Evolutionary conservation across 805 yeast genomes (phyloP).

Genomic region (Starmerella geochares): DNA sequence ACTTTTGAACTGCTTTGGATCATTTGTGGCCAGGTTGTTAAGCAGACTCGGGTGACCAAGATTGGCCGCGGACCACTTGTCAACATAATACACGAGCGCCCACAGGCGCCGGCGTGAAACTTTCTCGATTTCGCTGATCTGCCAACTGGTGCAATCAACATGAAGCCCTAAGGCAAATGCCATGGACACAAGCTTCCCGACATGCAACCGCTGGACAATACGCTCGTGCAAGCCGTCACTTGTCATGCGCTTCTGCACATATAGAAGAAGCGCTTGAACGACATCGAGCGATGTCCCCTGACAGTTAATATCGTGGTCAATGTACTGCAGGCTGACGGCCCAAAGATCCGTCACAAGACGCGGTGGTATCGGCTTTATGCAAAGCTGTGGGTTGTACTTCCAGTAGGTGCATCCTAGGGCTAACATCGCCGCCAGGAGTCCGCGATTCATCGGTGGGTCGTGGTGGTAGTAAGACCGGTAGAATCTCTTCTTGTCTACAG

Average conservation of each 20-base stretch:
- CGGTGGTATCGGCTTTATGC: slow-evolving; percentile 29
- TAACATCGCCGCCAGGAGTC: slow-evolving; percentile 30
- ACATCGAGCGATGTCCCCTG: slow-evolving; percentile 28
- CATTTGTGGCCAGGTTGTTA: background rate
- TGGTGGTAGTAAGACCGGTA: slow-evolving; percentile 28
- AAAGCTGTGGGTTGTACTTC: slow-evolving; percentile 31
- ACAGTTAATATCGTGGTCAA: slow-evolving; percentile 28
- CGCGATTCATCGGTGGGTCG: slow-evolving; percentile 27
- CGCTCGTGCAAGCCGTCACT: slow-evolving; percentile 30
- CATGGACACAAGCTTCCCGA: slow-evolving; percentile 29
- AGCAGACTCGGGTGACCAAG: slow-evolving; percentile 30
- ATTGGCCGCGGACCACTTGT: slow-evolving; percentile 32
- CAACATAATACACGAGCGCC: slow-evolving; percentile 32
- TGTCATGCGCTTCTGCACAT: slow-evolving; percentile 28
- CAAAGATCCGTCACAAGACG: slow-evolving; percentile 26
- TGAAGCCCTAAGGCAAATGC: slow-evolving; percentile 31
- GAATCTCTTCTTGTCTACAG: slow-evolving; percentile 30
- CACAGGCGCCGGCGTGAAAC: slow-evolving; percentile 30
- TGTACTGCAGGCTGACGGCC: slow-evolving; percentile 26
- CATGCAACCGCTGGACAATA: slow-evolving; percentile 23
- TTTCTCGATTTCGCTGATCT: slow-evolving; percentile 29
- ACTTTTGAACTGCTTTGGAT: slow-evolving; percentile 12
- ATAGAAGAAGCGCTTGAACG: slow-evolving; percentile 30
- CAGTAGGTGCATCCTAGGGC: slow-evolving; percentile 32
- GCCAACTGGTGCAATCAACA: slow-evolving; percentile 32